A percentile compares a stretch with the other conserved stretches of the same genome.
Conservation (phyloP, 202 grass and related monocot species). For the Schoenoplectus tabernaemontani region DNA sequence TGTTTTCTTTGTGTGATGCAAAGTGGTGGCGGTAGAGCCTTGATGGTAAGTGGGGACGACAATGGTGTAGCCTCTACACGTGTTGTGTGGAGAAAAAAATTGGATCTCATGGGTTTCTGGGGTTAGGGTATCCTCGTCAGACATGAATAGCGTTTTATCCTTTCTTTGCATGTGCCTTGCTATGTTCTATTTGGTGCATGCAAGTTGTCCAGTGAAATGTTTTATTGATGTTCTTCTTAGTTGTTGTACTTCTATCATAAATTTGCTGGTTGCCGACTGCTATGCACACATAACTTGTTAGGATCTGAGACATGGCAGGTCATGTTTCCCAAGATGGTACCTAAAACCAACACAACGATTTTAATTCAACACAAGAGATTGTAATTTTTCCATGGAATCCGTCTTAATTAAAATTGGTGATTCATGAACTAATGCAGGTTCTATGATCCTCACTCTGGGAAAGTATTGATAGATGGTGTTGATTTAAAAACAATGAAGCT, state of each 20-base stretch:
- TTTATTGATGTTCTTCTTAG: too few relatives aligned
- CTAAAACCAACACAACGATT: not conserved
- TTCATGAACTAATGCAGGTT: slow-evolving; percentile 24
- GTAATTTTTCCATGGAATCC: not conserved
- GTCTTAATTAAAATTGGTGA: not conserved
- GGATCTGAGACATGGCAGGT: not conserved
- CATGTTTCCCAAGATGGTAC: not conserved
- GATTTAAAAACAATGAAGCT: slow-evolving; percentile 66
- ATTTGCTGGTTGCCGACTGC: too few relatives aligned
- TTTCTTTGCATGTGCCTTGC: too few relatives aligned
- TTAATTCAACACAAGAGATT: not conserved
- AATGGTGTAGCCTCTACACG: not conserved
- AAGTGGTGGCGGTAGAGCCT: too few relatives aligned
- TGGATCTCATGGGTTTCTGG: not conserved
- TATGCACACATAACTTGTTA: not conserved
- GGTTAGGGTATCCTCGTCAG: too few relatives aligned
- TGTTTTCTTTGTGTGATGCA: not conserved
- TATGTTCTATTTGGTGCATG: too few relatives aligned
- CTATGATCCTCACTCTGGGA: slow-evolving; percentile 75
- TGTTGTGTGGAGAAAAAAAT: not conserved
- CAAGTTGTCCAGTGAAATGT: too few relatives aligned
- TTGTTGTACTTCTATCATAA: too few relatives aligned
- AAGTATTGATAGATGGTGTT: slow-evolving; percentile 72
- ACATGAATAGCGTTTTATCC: too few relatives aligned
- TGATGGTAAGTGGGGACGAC: too few relatives aligned